Percentiles rank a stretch among this genome's conserved stretches.
phyloP scores from a whole-genome alignment of 169 alveolate genomes.

The Plasmodium ovale region DNA sequence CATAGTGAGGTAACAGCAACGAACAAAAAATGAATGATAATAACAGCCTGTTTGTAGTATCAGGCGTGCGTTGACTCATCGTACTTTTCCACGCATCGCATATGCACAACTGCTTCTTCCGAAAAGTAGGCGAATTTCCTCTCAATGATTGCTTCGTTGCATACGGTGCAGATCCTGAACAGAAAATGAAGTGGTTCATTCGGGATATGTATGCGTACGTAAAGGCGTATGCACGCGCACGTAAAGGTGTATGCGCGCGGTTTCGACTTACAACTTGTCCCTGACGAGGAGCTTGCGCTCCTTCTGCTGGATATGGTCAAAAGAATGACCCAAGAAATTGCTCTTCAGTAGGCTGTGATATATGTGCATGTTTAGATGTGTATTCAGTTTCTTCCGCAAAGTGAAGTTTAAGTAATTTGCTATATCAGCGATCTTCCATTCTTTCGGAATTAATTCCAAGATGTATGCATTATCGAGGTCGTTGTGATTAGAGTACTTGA shows the following conservation, averaged over 20 bases:
- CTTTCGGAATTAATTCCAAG: conserved; percentile 26
- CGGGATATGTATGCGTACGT: not conserved
- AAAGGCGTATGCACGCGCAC: not conserved
- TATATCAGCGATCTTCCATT: conserved; percentile 42
- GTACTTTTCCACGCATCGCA: conserved; percentile 32
- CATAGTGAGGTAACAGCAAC: no score
- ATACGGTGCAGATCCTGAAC: conserved; percentile 36
- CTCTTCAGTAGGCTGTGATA: conserved; percentile 53
- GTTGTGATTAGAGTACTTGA: conserved; percentile 34
- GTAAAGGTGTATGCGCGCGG: not conserved
- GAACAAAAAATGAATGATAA: no score
- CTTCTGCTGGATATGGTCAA: conserved; percentile 15
- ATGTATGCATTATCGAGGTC: conserved; percentile 44
- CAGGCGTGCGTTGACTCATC: conserved; percentile 14
- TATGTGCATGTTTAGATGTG: conserved; percentile 14
- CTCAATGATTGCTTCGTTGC: conserved; percentile 15
- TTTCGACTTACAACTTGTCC: conserved; percentile 32
- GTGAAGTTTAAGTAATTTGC: conserved; percentile 2
- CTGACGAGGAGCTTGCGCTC: conserved; percentile 24
- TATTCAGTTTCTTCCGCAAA: conserved; percentile 21
- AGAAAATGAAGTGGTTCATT: not conserved
- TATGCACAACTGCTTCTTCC: conserved; percentile 12
- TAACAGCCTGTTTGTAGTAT: not conserved
- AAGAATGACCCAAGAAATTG: conserved; percentile 15
- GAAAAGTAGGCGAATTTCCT: conserved; percentile 50